These are phyloP conservation scores for Bipolaris bicolor DNA, from an alignment of 2,329 filamentous ascomycete genomes.

Conservation along the genomic window DNA sequence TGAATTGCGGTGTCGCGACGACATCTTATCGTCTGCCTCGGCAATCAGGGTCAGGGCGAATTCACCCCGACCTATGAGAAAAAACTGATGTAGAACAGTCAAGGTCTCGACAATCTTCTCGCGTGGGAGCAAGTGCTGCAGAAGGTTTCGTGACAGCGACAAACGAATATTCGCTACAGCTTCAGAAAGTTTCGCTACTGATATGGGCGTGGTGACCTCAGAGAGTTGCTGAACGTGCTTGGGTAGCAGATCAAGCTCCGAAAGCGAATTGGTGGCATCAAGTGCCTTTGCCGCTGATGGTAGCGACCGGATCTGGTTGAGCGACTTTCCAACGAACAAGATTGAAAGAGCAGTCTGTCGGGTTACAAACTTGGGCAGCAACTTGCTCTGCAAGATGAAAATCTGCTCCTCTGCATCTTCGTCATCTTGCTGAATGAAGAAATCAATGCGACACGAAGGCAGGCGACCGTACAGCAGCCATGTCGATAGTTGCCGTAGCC, in stretches of 20 bases:
- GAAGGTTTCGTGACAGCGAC: conserved; percentile 80
- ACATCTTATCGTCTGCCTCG: conserved; percentile 80
- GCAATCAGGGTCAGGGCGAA: conserved; percentile 87
- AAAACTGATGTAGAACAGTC: conserved; percentile 80
- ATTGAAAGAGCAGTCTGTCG: conserved; percentile 78
- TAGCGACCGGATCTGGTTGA: conserved; percentile 75
- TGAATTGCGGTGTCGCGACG: conserved; percentile 67
- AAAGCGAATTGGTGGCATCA: conserved; percentile 35
- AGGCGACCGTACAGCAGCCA: conserved; percentile 91
- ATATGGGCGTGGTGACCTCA: conserved; percentile 74
- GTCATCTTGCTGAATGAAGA: conserved; percentile 69
- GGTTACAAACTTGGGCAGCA: conserved; percentile 82
- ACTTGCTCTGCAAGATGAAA: conserved; percentile 46
- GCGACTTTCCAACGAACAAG: conserved; percentile 85
- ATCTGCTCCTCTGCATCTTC: conserved; percentile 40
- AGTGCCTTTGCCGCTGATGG: conserved; percentile 39
- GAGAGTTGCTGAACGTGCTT: conserved; percentile 74
- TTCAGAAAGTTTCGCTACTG: conserved; percentile 70
- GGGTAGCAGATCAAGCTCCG: conserved; percentile 66
- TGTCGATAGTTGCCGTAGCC: conserved; percentile 86
- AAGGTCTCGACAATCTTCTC: conserved; percentile 78
- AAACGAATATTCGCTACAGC: conserved; percentile 77
- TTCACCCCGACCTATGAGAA: conserved; percentile 85
- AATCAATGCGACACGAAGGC: conserved; percentile 78
- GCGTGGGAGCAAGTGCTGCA: conserved; percentile 82